phyloP scores from a whole-genome alignment of 345 rosid species.

The Eucalyptus regnans region DNA sequence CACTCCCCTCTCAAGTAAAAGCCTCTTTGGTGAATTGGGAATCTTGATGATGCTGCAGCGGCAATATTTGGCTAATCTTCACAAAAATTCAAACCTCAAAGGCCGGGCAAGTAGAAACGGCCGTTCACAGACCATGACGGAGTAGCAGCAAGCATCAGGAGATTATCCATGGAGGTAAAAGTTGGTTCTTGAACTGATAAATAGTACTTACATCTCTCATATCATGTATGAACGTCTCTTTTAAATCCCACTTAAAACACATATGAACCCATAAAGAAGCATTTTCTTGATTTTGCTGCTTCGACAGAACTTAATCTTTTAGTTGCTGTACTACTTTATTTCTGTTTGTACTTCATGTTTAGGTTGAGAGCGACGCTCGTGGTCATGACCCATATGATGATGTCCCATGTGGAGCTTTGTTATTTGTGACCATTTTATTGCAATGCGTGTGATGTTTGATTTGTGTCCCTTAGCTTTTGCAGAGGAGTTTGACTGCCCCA shows the following conservation, averaged over 20 bases:
- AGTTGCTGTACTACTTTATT: neutral
- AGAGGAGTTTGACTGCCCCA: neutral
- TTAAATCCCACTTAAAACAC: neutral
- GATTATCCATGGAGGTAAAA: neutral
- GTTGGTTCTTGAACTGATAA: neutral
- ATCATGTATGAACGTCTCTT: neutral
- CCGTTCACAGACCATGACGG: neutral
- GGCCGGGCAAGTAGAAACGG: neutral
- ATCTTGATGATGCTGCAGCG: conserved; percentile 99
- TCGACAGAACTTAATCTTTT: neutral
- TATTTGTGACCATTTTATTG: neutral
- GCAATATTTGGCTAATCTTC: conserved; percentile 45
- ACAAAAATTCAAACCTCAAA: neutral
- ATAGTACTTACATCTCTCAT: neutral
- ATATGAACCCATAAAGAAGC: neutral
- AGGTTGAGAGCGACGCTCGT: neutral
- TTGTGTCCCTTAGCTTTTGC: neutral
- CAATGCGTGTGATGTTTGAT: neutral
- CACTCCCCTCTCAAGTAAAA: neutral
- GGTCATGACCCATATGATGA: neutral
- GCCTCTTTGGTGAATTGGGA: conserved; percentile 26
- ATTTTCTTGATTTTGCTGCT: neutral
- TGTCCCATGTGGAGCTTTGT: neutral
- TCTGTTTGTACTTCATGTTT: neutral
- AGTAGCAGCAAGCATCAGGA: neutral